A percentile compares a stretch with the other conserved stretches of the same genome.
phyloP scores from a whole-genome alignment of 768 basidiomycete genomes.

The Boletus reticulatus region DNA sequence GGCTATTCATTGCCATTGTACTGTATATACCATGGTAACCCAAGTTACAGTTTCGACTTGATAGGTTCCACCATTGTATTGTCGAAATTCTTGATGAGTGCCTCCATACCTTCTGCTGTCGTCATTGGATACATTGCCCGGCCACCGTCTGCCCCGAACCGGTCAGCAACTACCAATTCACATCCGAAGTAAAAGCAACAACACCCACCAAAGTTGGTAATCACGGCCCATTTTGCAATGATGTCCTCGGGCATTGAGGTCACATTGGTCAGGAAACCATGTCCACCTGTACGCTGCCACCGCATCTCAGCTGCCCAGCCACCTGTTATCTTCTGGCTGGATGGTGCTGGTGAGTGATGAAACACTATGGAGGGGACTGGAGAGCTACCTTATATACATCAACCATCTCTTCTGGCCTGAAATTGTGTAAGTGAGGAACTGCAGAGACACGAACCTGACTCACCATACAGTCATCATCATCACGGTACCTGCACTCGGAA shows the following conservation, averaged over 20 bases:
- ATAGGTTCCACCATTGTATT: slow-evolving; percentile 28
- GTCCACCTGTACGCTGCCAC: slow-evolving; percentile 89
- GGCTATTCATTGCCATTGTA: too few species aligned
- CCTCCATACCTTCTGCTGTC: slow-evolving; percentile 73
- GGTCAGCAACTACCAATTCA: neutral
- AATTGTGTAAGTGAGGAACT: neutral
- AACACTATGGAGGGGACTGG: neutral
- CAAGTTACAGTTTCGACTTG: slow-evolving; percentile 54
- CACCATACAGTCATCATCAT: slow-evolving; percentile 85
- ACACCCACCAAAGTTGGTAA: slow-evolving; percentile 79
- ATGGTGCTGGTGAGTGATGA: neutral
- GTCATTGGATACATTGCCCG: slow-evolving; percentile 79
- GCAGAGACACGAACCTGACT: slow-evolving; percentile 1
- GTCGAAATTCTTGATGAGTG: slow-evolving; percentile 65
- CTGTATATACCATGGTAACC: too few species aligned
- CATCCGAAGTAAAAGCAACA: neutral
- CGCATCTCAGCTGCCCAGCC: slow-evolving; percentile 92
- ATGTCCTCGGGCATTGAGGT: slow-evolving; percentile 80
- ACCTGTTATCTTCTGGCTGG: slow-evolving; percentile 84
- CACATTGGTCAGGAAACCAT: slow-evolving; percentile 81
- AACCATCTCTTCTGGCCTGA: slow-evolving; percentile 79
- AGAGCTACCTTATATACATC: slow-evolving; percentile 76
- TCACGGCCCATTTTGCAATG: slow-evolving; percentile 71
- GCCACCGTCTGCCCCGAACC: slow-evolving; percentile 56
- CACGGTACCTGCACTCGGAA: slow-evolving; percentile 85